Evolutionary conservation across 2,329 filamentous ascomycete genomes (phyloP).

Genomic region (Colletotrichum sp.): DNA sequence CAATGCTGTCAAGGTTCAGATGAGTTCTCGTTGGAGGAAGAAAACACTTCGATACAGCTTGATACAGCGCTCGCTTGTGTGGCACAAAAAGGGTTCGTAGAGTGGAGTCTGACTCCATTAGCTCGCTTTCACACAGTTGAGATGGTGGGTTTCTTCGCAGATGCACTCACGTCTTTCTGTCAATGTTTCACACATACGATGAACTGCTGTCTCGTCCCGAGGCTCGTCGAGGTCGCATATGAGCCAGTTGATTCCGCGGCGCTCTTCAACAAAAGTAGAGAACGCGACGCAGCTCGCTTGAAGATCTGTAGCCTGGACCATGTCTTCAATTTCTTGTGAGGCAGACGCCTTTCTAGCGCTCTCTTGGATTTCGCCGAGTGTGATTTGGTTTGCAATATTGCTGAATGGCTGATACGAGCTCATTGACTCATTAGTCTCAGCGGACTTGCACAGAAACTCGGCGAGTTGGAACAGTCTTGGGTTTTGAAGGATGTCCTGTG

Average conservation of each 20-base stretch:
- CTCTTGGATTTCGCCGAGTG: not conserved
- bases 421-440: not conserved
- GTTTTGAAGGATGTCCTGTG: not conserved
- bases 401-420: not conserved
- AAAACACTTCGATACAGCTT: conserved; percentile 49
- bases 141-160: fast-evolving
- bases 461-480: not conserved
- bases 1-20: not conserved
- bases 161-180: not conserved
- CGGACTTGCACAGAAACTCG: not conserved
- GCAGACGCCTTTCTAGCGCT: not conserved
- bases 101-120: conserved; percentile 28
- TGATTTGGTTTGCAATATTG: not conserved
- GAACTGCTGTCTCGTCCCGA: not conserved
- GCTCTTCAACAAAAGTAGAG: not conserved
- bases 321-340: not conserved
- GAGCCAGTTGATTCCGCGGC: not conserved
- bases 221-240: not conserved
- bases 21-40: not conserved
- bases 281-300: not conserved
- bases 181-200: not conserved
- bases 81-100: conserved; percentile 59
- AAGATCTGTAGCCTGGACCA: not conserved
- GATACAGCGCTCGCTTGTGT: conserved; percentile 50
- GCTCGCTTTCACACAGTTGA: not conserved